These are phyloP conservation scores for Aspergillus sp. DNA, from an alignment of 2,329 filamentous ascomycete species.

Conservation along the genomic window DNA sequence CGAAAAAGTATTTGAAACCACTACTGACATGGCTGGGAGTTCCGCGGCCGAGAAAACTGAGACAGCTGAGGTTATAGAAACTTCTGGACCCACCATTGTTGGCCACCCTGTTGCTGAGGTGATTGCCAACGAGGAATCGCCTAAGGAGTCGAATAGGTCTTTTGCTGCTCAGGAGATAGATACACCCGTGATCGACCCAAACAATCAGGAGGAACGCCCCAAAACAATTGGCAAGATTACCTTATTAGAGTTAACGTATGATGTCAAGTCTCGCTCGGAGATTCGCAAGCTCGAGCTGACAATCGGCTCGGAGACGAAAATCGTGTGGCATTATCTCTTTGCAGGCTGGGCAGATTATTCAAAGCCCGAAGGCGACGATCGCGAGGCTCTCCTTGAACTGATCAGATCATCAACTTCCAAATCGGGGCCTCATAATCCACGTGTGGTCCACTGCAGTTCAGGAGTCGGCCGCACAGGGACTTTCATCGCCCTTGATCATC, in stretches of 20 bases:
- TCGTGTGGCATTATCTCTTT: slow-evolving; percentile 83
- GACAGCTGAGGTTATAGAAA: too few species aligned
- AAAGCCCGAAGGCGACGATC: slow-evolving; percentile 64
- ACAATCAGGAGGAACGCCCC: slow-evolving; percentile 64
- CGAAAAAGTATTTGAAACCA: too few species aligned
- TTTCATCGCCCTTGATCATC: slow-evolving; percentile 93
- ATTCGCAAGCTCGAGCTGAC: slow-evolving; percentile 69
- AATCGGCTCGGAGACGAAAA: slow-evolving; percentile 57
- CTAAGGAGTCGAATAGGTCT: too few species aligned
- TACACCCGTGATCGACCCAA: slow-evolving; percentile 53
- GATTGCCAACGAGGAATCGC: too few species aligned
- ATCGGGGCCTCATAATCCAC: slow-evolving; percentile 61
- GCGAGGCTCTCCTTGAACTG: slow-evolving; percentile 52
- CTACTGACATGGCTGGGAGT: too few species aligned
- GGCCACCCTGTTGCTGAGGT: too few species aligned
- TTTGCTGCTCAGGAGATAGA: too few species aligned
- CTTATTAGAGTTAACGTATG: slow-evolving; percentile 57
- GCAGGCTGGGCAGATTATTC: slow-evolving; percentile 88
- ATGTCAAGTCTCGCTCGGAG: slow-evolving; percentile 63
- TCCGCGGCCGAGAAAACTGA: too few species aligned
- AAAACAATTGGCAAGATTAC: slow-evolving; percentile 68
- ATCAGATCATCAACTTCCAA: slow-evolving; percentile 52
- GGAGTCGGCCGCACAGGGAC: slow-evolving; percentile 93
- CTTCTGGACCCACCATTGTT: too few species aligned
- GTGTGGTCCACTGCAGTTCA: slow-evolving; percentile 84